Base-by-base conservation (phyloP, 1,284 basidiomycete genomes). In the Ceratobasidium sp. region DNA sequence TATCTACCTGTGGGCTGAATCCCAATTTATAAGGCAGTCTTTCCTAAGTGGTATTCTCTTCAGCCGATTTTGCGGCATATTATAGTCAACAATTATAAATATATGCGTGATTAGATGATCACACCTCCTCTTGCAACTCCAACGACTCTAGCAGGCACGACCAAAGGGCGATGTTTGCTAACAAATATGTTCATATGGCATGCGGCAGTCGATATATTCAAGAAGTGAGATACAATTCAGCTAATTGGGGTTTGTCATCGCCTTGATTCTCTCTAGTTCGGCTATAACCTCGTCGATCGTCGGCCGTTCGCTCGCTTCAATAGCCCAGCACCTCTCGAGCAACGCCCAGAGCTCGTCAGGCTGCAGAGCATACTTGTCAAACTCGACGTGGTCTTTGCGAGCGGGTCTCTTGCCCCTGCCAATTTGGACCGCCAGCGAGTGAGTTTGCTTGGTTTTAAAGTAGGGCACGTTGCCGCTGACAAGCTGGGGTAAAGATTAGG, bases 301-400 rank as follows among this genome's bases (percentile, higher is more conserved):
- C 9, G 57, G 57, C 35, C 57, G 57, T 1, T 43, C 38, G n/a
- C 23, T 23, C 18, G 57, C 32, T 9, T 43, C 38, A 1, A 13
- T n/a, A n/a, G 57, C 57, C 57, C 57, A 59, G 35, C 57, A 59
- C 57, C 21, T 41, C 21, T 59, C 57, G 21, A 59, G 38, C 18
- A 59, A 28, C 18, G 57, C 57, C 57, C 57, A 59, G 32, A 59
- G 32, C 47, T 66, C 63, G 63, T 66, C 63, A 13, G 63, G 63
- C 23, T 35, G 26, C 6, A 50, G 43, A 1, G 63, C 63, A 28
- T 66, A 66, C 30, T 52, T 47, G 13, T 66, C 63, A 43, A 59
- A 44, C 14, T 59, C 41, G 18, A 23, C 38, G 23, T 44, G 41
- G 13, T 43, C 41, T 7, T 21, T 38, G 6, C 57, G 35, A 2